Conservation (phyloP, 768 basidiomycete genomes). For the Cyclocybe aegerita region DNA sequence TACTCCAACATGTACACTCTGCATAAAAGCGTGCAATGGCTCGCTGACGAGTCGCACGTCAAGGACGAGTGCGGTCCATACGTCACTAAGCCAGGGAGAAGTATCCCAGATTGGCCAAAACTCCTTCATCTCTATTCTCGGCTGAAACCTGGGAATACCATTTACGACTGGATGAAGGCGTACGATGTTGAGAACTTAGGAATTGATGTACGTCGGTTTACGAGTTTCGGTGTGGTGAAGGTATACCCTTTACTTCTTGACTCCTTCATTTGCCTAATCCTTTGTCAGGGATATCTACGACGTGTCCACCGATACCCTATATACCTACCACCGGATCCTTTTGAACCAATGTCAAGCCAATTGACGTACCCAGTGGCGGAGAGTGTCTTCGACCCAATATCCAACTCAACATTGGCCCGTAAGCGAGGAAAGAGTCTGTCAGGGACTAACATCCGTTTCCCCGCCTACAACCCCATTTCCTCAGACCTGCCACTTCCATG, state of each 20-base stretch:
- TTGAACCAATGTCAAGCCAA: constrained; percentile 12
- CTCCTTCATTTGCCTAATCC: background rate
- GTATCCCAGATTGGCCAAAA: constrained; percentile 82
- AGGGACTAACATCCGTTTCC: constrained; percentile 24
- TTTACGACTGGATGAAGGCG: constrained; percentile 86
- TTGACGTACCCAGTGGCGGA: constrained; percentile 13
- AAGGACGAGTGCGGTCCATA: constrained; percentile 91
- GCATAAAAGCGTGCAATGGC: constrained; percentile 81
- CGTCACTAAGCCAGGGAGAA: constrained; percentile 70
- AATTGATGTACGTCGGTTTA: constrained; percentile 91
- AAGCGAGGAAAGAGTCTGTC: constrained; percentile 39
- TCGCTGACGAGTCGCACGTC: constrained; percentile 83
- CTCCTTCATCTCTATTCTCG: constrained; percentile 86
- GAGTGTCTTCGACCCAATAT: constrained; percentile 11
- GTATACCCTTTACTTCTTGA: constrained; percentile 31
- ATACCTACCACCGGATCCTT: constrained; percentile 46
- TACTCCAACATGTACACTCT: constrained; percentile 97
- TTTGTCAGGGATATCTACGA: constrained; percentile 80
- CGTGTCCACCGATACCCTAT: constrained; percentile 94
- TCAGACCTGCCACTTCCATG: constrained; percentile 8
- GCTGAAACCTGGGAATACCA: constrained; percentile 77
- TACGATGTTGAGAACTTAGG: constrained; percentile 69
- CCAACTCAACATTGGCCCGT: constrained; percentile 26
- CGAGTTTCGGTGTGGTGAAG: constrained; percentile 97
- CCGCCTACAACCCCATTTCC: constrained; percentile 21